Evolutionary conservation across 768 basidiomycete genomes (phyloP).

Genomic region (Clavaria fumosa): DNA sequence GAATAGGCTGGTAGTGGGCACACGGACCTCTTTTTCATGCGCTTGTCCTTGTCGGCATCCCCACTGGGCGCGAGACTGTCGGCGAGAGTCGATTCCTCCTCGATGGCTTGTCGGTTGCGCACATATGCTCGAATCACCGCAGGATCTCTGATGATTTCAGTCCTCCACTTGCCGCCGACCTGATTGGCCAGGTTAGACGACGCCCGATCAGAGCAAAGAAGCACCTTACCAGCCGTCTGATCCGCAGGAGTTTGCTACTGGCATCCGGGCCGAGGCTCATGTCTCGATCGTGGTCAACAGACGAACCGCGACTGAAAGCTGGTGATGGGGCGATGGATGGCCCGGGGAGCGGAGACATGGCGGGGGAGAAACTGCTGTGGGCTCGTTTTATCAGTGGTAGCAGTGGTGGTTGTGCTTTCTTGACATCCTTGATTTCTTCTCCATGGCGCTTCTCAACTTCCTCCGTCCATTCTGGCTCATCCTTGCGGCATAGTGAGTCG

Average conservation of each 20-base stretch:
- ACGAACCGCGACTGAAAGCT: constrained; percentile 59
- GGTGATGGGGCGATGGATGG: constrained; percentile 35
- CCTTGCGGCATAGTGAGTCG: constrained; percentile 69
- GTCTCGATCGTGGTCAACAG: constrained; percentile 59
- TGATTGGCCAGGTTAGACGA: constrained; percentile 19
- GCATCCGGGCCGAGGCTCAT: constrained; percentile 61
- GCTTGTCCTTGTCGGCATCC: constrained; percentile 82
- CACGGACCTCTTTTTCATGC: constrained; percentile 71
- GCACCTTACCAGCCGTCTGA: constrained; percentile 56
- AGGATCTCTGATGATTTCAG: constrained; percentile 84
- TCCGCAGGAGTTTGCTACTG: constrained; percentile 61
- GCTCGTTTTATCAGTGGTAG: no score
- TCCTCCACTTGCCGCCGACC: constrained; percentile 73
- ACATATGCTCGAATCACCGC: constrained; percentile 88
- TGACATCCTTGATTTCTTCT: constrained; percentile 19
- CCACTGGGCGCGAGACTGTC: constrained; percentile 85
- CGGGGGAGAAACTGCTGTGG: constrained; percentile 24
- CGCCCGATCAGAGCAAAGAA: not conserved
- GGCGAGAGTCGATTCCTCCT: constrained; percentile 77
- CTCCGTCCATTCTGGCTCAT: constrained; percentile 69
- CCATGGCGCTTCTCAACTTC: constrained; percentile 49
- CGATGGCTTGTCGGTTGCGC: constrained; percentile 61
- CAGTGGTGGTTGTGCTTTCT: constrained; percentile 19
- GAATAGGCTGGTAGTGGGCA: not conserved
- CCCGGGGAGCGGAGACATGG: constrained; percentile 23